phyloP scores from a whole-genome alignment of 805 yeast genomes.

The Tetrapisispora pingtungensis region DNA sequence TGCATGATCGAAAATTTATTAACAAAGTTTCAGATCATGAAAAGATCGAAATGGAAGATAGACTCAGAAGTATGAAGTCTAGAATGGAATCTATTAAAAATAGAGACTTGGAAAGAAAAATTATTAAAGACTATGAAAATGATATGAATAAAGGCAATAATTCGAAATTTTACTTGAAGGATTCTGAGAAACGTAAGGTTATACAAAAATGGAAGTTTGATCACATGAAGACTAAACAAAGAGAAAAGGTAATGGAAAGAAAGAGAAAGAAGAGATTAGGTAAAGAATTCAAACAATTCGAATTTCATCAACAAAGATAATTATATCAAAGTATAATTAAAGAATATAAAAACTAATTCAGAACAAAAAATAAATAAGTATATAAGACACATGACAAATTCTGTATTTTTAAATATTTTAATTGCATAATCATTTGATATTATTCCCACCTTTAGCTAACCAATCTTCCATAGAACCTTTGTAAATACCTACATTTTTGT shows the following conservation, averaged over 20 bases:
- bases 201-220: slow-evolving; percentile 72
- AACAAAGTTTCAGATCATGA: slow-evolving; percentile 36
- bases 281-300: slow-evolving; percentile 55
- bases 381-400: background rate
- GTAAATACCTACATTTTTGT: slow-evolving; percentile 64
- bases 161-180: slow-evolving; percentile 49
- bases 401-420: no score
- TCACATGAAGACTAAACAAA: slow-evolving; percentile 55
- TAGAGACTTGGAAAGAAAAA: slow-evolving; percentile 63
- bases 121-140: slow-evolving; percentile 50
- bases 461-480: slow-evolving; percentile 79
- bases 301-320: slow-evolving; percentile 24
- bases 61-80: slow-evolving; percentile 55
- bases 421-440: background rate
- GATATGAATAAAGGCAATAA: slow-evolving; percentile 43
- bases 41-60: slow-evolving; percentile 41
- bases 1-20: slow-evolving; percentile 44
- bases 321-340: background rate
- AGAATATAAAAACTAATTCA: background rate
- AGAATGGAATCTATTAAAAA: slow-evolving; percentile 58
- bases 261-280: slow-evolving; percentile 80
- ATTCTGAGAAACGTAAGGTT: slow-evolving; percentile 61
- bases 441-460: slow-evolving; percentile 31
- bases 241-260: slow-evolving; percentile 77
- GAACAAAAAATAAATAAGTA: background rate